Base-by-base conservation (phyloP, 164 flowering plant species). In the Berberis vulgaris region DNA sequence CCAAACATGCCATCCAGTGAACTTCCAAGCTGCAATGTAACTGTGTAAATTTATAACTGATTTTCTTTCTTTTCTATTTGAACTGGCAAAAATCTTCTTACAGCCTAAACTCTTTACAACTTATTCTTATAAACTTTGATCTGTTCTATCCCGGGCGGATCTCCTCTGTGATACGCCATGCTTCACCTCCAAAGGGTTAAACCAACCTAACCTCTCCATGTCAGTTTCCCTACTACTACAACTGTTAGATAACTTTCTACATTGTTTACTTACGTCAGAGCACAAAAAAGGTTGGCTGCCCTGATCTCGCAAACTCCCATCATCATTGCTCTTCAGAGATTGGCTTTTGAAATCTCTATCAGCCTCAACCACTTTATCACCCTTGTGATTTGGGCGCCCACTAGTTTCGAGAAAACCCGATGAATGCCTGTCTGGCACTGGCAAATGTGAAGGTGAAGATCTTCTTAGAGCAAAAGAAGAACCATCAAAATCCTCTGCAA, bases 191-290 rank as follows among this genome's bases (percentile, higher is more conserved):
- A 69, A 69, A 61, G 73, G 67, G 77, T 73, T 73, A 67, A 61
- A 58, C 65, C 73, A 41, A 52, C 78, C 82, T 76, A 78, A 68
- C 64, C 65, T 69, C 63, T 67, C 76, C 9, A 60, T 59, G 69
- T 79, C 83, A 71, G 73, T 77, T 68, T 79, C 80, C 67, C 82
- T 80, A 73, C 26, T 45, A 66, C 79, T 72, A 65, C 67, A 63
- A 49, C 67, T 43, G 58, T 40, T 47, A 46, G 47, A 74, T 75
- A 75, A 64, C 56, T 82, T 81, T 65, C 82, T 82, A 80, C 74
- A 62, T 2, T 70, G 83, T 71, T 71, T 81, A 76, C 44, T 72
- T 52, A 64, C 59, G 77, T 83, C 83, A 72, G 80, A 72, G 57
- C 64, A 72, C 80, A 76, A 73, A 78, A 70, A 45, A 61, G 76